Evolutionary conservation across 352 stramenopile genomes (phyloP).

Genomic region (Elongisporangium prolatum): DNA sequence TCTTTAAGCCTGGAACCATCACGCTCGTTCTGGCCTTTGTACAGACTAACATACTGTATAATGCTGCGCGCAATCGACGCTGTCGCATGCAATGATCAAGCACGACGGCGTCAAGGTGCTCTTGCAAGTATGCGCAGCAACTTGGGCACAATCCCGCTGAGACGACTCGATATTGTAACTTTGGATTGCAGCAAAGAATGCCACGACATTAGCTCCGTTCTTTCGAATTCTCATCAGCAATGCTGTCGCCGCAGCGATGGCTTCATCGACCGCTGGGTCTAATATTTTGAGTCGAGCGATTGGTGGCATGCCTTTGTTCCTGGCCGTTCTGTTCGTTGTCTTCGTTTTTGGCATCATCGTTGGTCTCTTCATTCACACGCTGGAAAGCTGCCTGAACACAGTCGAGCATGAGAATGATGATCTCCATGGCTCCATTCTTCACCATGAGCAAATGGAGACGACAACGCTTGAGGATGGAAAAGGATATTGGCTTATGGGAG

Average conservation of each 20-base stretch:
- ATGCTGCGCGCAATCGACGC: no score
- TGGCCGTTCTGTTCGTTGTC: not conserved
- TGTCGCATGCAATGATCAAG: no score
- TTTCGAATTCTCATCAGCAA: constrained; percentile 36
- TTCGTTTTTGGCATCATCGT: constrained; percentile 4
- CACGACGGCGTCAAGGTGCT: no score
- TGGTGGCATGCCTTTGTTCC: no score
- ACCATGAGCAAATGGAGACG: no score
- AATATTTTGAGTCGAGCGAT: not conserved
- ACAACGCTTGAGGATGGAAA: no score
- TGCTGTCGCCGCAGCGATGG: constrained; percentile 8
- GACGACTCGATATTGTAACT: constrained; percentile 52
- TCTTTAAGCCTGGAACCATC: no score
- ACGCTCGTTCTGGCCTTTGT: no score
- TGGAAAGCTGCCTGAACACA: constrained; percentile 20
- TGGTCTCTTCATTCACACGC: constrained; percentile 13
- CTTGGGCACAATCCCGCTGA: constrained; percentile 42
- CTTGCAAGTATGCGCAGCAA: constrained; percentile 44
- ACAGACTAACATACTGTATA: no score
- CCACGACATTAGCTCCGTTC: constrained; percentile 63
- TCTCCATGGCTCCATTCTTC: constrained; percentile 48
- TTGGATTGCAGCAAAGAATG: constrained; percentile 70
- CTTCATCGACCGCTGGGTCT: constrained; percentile 15
- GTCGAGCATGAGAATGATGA: constrained; percentile 42
- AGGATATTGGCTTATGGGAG: no score